Base-by-base conservation (phyloP, 192 early-diverging fungal genomes). In the Linnemannia schmuckeri region DNA sequence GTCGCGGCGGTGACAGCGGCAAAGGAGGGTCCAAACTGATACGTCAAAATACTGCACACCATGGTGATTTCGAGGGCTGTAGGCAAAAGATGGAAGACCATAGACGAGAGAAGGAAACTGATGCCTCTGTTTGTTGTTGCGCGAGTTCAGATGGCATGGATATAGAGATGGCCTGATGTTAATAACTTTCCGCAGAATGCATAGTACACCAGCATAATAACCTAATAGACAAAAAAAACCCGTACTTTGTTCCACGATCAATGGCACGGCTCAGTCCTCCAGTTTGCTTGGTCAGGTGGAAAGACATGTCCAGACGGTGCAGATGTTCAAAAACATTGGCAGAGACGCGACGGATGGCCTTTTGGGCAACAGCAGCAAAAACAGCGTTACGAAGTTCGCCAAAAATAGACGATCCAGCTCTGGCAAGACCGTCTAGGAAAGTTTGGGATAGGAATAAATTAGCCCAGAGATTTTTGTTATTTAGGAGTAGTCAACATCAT, bases 211-310 rank as follows among this genome's bases (percentile, higher is more conserved):
- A 27, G 24, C 7, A 24, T 38, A 35, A 20, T 1, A 33, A 30
- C 15, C 0, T 46, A 46, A 46, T 10, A 1, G 44, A 46, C 44
- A 10, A 52, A 20, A 74, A 4, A 3, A 38, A 63, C n/a, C n/a
- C 78, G 9, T 89, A 89, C 93, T 95, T 95, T 74, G 93, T 97
- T 77, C 96, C 96, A 33, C 99, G 92, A 89, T 99, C 99, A 78
- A 99, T 98, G 37, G 99, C 98, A 10, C 99, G 93, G 52, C 96
- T 97, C 54, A 99, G 90, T 6, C 97, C 99, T 79, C 99, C 99
- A 6, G 99, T 99, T 89, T 99, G 97, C 49, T 98, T 92, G 27
- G 93, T 93, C 24, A 99, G 88, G 88, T 99, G 99, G 88, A 98
- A 99, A 38, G 91, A 92, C 74, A 98, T 91, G 76, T 99, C 98